Evolutionary conservation across 2,329 filamentous ascomycete genomes (phyloP).

Genomic region (Fusarium burgessii): DNA sequence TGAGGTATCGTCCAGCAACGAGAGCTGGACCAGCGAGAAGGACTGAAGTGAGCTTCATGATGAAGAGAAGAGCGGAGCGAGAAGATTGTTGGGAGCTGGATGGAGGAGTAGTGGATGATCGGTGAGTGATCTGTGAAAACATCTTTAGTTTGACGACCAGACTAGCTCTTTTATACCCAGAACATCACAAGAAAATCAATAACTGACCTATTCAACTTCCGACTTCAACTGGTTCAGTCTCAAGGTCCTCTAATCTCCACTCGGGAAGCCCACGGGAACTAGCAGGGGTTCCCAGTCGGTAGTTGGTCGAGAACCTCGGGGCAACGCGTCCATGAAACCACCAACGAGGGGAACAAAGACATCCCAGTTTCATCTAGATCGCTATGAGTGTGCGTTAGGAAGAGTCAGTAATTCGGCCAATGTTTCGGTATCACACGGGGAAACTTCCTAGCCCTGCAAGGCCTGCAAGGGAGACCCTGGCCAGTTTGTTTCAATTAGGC

Average conservation of each 20-base stretch:
- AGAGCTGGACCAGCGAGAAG: conserved; percentile 39
- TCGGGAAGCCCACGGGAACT: conserved; percentile 19
- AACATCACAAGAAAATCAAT: neutral
- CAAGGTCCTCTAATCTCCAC: conserved; percentile 17
- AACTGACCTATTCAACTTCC: neutral
- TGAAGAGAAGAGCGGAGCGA: neutral
- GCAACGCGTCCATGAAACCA: conserved; percentile 16
- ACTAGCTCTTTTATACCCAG: conserved; percentile 5
- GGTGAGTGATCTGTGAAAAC: neutral
- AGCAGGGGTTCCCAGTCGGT: conserved; percentile 14
- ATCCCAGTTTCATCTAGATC: neutral
- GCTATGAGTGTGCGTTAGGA: neutral
- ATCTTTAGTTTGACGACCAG: neutral
- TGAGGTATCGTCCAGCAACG: conserved; percentile 33
- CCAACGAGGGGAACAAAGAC: neutral
- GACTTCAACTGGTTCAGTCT: neutral
- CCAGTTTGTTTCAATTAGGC: conserved; percentile 14
- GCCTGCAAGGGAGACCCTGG: neutral
- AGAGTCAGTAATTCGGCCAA: conserved; percentile 4
- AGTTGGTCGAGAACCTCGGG: neutral
- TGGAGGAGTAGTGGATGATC: neutral
- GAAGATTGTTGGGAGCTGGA: neutral
- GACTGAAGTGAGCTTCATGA: conserved; percentile 41
- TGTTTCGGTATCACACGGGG: conserved; percentile 8
- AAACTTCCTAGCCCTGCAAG: neutral